Percentiles rank a stretch among this genome's conserved stretches.
phyloP scores from a whole-genome alignment of 2,329 filamentous ascomycete species.

The Pestalotiopsis sp. region DNA sequence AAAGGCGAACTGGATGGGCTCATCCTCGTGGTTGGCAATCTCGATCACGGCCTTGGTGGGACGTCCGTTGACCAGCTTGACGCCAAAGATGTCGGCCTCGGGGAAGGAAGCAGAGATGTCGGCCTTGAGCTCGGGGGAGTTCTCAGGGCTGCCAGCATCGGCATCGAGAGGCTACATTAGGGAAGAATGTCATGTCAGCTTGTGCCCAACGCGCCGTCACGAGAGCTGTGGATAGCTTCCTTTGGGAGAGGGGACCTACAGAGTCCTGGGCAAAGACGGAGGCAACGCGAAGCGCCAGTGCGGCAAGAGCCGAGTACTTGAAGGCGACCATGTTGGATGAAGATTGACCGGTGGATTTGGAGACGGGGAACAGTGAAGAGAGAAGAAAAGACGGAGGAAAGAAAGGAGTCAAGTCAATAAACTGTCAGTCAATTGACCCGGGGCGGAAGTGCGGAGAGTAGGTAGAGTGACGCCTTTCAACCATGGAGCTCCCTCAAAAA shows the following conservation, averaged over 20 bases:
- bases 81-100: slow-evolving; percentile 83
- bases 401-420: not conserved
- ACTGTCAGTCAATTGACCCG: not conserved
- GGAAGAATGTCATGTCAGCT: slow-evolving; percentile 6
- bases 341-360: slow-evolving; percentile 1
- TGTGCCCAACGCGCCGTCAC: slow-evolving; percentile 4
- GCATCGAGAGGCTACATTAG: slow-evolving; percentile 29
- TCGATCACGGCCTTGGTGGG: slow-evolving; percentile 82
- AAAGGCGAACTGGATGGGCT: slow-evolving; percentile 74
- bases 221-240: not conserved
- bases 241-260: slow-evolving; percentile 23
- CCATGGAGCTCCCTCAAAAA: slow-evolving; percentile 8
- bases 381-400: slow-evolving; percentile 12
- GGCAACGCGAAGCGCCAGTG: slow-evolving; percentile 32
- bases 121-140: slow-evolving; percentile 58
- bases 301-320: slow-evolving; percentile 35
- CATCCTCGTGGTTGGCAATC: slow-evolving; percentile 81
- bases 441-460: slow-evolving; percentile 4
- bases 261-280: slow-evolving; percentile 34
- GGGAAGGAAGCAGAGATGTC: slow-evolving; percentile 66
- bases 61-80: slow-evolving; percentile 93
- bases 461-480: not conserved
- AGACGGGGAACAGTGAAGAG: not conserved
- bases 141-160: slow-evolving; percentile 28
- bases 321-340: slow-evolving; percentile 34